Conservation (phyloP, 2,329 filamentous ascomycete genomes). For the Fusarium chuoi region DNA sequence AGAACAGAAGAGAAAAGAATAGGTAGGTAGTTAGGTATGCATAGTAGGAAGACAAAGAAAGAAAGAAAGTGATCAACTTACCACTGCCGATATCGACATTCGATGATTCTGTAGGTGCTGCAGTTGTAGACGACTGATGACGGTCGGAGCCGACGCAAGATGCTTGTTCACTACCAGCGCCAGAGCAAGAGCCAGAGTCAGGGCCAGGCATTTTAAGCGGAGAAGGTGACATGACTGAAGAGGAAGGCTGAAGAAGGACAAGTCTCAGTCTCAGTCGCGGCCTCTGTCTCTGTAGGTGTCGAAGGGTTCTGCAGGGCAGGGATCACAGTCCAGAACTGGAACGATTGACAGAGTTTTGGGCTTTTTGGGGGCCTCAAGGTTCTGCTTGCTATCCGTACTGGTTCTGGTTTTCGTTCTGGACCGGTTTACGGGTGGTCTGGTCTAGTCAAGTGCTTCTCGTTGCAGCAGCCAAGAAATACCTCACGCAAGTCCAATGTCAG, state of each 20-base stretch:
- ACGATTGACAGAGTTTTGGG: conserved; percentile 18
- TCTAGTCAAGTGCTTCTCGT: neutral
- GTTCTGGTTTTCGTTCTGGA: conserved; percentile 3
- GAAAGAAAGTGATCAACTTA: conserved; percentile 1
- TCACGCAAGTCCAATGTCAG: neutral
- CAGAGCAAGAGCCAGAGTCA: neutral
- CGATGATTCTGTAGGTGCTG: neutral
- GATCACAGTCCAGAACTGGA: conserved; percentile 19
- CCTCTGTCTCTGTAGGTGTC: neutral
- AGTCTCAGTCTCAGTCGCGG: neutral
- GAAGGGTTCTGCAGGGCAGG: conserved; percentile 17
- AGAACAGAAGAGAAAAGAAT: neutral
- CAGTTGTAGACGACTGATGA: conserved; percentile 6
- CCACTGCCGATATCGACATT: neutral
- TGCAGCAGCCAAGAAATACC: neutral
- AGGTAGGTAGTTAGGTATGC: neutral
- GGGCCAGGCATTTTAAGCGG: neutral
- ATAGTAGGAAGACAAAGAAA: neutral
- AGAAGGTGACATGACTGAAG: conserved; percentile 24
- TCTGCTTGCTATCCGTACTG: neutral
- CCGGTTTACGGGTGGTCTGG: neutral
- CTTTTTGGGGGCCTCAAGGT: conserved; percentile 21
- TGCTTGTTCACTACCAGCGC: conserved; percentile 2
- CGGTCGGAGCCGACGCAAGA: conserved; percentile 35
- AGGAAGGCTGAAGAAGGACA: neutral